Evolutionary conservation across 140 eudicot genomes (phyloP).

Genomic region (Oenanthe javanica): DNA sequence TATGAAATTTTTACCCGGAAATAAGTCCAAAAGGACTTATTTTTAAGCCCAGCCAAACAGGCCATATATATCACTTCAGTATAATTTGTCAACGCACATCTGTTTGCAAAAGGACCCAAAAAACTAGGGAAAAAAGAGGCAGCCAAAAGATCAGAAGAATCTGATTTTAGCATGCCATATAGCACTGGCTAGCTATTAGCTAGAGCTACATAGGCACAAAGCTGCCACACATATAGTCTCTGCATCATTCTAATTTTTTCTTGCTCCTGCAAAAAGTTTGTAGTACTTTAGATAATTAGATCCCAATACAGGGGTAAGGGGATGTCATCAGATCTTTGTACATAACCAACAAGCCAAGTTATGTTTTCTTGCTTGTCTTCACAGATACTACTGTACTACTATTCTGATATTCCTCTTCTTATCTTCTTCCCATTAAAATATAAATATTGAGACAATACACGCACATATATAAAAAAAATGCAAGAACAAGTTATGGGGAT

Average conservation of each 20-base stretch:
- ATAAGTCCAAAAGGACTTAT: no score
- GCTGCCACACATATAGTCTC: constrained; percentile 1
- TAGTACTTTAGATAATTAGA: background rate
- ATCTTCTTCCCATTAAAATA: background rate
- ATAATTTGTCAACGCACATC: background rate
- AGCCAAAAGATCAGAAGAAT: background rate
- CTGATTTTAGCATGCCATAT: background rate
- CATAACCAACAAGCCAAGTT: background rate
- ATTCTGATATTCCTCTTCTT: background rate
- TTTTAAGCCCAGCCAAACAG: no score
- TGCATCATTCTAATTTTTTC: background rate
- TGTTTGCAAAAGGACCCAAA: background rate
- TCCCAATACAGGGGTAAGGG: background rate
- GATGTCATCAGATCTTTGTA: background rate
- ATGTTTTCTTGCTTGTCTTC: background rate
- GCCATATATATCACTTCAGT: background rate
- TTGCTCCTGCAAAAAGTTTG: background rate
- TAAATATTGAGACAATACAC: no score
- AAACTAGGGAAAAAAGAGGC: background rate
- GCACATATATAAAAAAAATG: constrained; percentile 24
- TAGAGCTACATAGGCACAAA: background rate
- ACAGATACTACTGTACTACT: background rate
- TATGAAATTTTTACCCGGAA: no score
- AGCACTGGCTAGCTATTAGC: background rate
- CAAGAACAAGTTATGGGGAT: constrained; percentile 63